Percentiles rank a stretch among this genome's conserved stretches.
phyloP scores from a whole-genome alignment of 768 basidiomycete genomes.

The Rhodotorula taiwanensis region DNA sequence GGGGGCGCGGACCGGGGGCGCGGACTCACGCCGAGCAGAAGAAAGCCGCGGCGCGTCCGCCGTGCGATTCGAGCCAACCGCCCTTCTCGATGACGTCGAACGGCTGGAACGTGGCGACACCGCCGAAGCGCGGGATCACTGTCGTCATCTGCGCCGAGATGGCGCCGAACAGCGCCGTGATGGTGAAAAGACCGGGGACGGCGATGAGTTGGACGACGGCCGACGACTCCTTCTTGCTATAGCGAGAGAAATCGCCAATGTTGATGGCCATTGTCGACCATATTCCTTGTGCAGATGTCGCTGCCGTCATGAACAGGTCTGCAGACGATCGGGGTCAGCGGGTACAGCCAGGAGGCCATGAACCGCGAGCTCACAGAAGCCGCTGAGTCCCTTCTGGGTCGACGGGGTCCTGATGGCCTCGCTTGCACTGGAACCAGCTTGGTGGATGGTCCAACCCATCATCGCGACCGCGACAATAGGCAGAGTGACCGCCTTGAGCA shows the following conservation, averaged over 20 bases:
- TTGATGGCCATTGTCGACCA: constrained; percentile 14
- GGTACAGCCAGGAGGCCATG: too few relatives aligned
- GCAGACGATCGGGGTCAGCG: too few relatives aligned
- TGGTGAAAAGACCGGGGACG: constrained; percentile 36
- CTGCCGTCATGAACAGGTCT: too few relatives aligned
- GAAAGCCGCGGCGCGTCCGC: constrained; percentile 29
- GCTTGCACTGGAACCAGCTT: constrained; percentile 21
- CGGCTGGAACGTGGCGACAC: constrained; percentile 20
- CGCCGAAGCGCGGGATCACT: constrained; percentile 31
- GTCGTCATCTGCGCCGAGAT: constrained; percentile 30
- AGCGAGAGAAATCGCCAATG: constrained; percentile 28
- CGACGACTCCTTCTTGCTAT: constrained; percentile 2
- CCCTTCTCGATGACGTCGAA: constrained; percentile 33
- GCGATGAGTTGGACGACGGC: constrained; percentile 32
- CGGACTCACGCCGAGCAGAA: constrained; percentile 27
- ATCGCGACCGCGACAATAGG: constrained; percentile 30
- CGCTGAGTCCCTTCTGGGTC: constrained; percentile 4
- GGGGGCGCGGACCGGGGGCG: too few relatives aligned
- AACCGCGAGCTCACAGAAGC: constrained; percentile 6
- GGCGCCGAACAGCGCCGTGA: constrained; percentile 35
- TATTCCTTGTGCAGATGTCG: too few relatives aligned
- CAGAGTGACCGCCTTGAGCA: constrained; percentile 27
- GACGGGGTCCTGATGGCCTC: constrained; percentile 16
- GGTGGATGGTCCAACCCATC: constrained; percentile 26
- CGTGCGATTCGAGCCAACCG: constrained; percentile 15